Evolutionary conservation across 495 filamentous ascomycete genomes (phyloP), one percentile per base, ranked within the genome.

Genomic region (Aspergillus saccharolyticus): DNA sequence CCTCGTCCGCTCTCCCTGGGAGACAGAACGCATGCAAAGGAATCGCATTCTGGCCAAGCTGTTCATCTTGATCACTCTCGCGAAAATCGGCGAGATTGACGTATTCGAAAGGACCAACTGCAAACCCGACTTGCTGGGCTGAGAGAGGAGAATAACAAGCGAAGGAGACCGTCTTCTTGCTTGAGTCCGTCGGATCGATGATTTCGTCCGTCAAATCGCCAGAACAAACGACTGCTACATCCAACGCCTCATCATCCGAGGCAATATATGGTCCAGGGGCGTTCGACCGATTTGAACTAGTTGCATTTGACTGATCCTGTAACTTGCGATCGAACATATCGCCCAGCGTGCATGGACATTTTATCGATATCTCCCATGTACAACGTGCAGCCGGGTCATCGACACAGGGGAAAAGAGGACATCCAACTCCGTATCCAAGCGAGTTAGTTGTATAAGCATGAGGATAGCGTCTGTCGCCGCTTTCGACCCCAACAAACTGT

Each of bases 101-200:
- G 63, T 91, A 86, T 67, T 97, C 91, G 67, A 99, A 99, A 15
- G 95, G 94, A 0, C 95, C 94, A 24, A 97, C 81, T 12, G 88
- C 89, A 68, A 99, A 93, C 2, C 90, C 90, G 62, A 99, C 84
- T 65, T 97, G 91, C 53, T 90, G 87, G 4, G 92, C 83, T 4
- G 91, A 84, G 2, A 94, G 81, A 22, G 88, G 80, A 39, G 83
- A 83, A 39, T 79, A 73, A 55, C 84, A 84, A 24, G 82, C 81
- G 64, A 97, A 99, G 0, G 87, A 88, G 57, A 91, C 86, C 8
- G 85, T 90, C 67, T 94, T 96, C 65, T 88, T 90, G 19, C 78
- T 85, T 33, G 86, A 70, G 59, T 97, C 88, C 28, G 79, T 78
- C 20, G 85, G 81, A 62, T 96, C 86, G 14, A 84, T 70, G 49